Conservation (phyloP, 2,329 filamentous ascomycete genomes). For the Phialocephala sp. region DNA sequence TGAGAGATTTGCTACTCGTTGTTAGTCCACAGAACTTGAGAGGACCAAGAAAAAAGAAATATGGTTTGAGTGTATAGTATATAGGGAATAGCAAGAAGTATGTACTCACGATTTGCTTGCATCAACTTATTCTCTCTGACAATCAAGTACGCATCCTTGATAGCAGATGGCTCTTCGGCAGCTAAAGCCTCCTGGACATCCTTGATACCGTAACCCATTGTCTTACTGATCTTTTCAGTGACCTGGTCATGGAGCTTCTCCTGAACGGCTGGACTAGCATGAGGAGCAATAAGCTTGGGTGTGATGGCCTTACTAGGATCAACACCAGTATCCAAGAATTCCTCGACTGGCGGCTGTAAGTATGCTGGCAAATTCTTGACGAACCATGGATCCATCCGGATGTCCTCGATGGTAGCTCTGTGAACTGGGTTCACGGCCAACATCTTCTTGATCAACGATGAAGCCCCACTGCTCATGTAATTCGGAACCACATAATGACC, state of each 20-base stretch:
- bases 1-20: slow-evolving; percentile 38
- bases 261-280: slow-evolving; percentile 78
- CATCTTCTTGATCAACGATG: slow-evolving; percentile 87
- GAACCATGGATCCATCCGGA: slow-evolving; percentile 94
- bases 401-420: slow-evolving; percentile 91
- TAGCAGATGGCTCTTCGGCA: slow-evolving; percentile 91
- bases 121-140: slow-evolving; percentile 97
- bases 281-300: slow-evolving; percentile 78
- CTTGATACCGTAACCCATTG: slow-evolving; percentile 94
- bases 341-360: slow-evolving; percentile 83
- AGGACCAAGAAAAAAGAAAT: not conserved
- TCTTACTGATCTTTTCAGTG: slow-evolving; percentile 94
- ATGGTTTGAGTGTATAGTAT: too few relatives aligned
- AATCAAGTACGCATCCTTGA: slow-evolving; percentile 99
- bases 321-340: slow-evolving; percentile 92
- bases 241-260: slow-evolving; percentile 92
- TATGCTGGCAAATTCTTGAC: slow-evolving; percentile 84
- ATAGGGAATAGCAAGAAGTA: not conserved
- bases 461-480: slow-evolving; percentile 87
- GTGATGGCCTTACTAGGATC: slow-evolving; percentile 92
- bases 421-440: slow-evolving; percentile 94
- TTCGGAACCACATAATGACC: slow-evolving; percentile 91
- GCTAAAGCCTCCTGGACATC: slow-evolving; percentile 95
- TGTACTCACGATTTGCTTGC: slow-evolving; percentile 83
- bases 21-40: slow-evolving; percentile 25